These are phyloP conservation scores for Sungouiozyma ichnusensis DNA, from an alignment of 805 yeast genomes.

Conservation along the genomic window DNA sequence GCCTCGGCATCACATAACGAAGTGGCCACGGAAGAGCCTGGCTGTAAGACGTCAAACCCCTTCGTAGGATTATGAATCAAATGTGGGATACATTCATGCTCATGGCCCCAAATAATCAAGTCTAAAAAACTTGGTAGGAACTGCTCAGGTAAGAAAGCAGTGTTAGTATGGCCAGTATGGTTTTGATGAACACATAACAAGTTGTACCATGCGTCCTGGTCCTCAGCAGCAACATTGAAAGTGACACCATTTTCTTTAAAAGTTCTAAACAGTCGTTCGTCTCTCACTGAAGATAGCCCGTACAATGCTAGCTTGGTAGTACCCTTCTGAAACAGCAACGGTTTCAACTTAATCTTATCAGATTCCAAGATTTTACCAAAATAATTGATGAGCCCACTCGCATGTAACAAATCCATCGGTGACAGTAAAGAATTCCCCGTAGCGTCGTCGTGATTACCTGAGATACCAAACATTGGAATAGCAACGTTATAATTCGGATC, in stretches of 20 bases:
- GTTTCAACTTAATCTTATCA: constrained; percentile 64
- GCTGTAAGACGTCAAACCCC: constrained; percentile 74
- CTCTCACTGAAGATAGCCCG: constrained; percentile 82
- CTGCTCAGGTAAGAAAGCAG: constrained; percentile 75
- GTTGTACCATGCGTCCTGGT: constrained; percentile 66
- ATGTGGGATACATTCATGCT: constrained; percentile 82
- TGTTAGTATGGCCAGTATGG: constrained; percentile 69
- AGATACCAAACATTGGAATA: constrained; percentile 82
- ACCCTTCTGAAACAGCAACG: constrained; percentile 77
- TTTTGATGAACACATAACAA: constrained; percentile 87
- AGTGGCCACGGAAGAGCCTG: constrained; percentile 92
- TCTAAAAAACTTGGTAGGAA: constrained; percentile 76
- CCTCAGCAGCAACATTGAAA: constrained; percentile 58
- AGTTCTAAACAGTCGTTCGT: constrained; percentile 74
- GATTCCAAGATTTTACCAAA: constrained; percentile 74
- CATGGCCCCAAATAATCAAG: constrained; percentile 93
- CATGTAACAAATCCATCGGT: constrained; percentile 77
- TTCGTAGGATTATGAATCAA: constrained; percentile 43
- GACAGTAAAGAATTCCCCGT: constrained; percentile 76
- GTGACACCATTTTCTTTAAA: constrained; percentile 73
- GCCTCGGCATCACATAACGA: constrained; percentile 81
- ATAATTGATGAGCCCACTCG: constrained; percentile 77
- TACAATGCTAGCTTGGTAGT: constrained; percentile 71
- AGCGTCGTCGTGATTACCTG: constrained; percentile 96
- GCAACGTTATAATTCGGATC: constrained; percentile 86